Evolutionary conservation across 2,329 filamentous ascomycete species (phyloP).

Genomic region (Fusarium nanum): DNA sequence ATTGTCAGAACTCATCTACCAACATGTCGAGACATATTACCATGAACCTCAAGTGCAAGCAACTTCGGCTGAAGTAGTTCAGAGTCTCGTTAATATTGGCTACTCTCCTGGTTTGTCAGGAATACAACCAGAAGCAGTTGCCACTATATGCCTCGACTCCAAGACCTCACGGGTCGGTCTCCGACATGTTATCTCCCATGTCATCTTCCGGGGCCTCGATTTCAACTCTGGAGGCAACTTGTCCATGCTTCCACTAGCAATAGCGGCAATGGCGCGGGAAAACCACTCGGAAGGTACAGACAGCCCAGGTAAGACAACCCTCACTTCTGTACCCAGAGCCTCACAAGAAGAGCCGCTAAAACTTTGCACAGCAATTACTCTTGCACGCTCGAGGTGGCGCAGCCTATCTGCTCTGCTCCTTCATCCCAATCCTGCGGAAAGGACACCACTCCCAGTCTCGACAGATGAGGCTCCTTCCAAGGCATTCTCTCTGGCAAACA

Average conservation of each 20-base stretch:
- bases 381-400: conserved; percentile 57
- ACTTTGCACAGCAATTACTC: conserved; percentile 23
- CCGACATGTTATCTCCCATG: conserved; percentile 54
- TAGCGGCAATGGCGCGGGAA: conserved; percentile 48
- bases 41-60: conserved; percentile 44
- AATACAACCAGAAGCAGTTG: conserved; percentile 36
- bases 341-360: not conserved
- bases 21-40: conserved; percentile 57
- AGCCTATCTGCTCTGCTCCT: conserved; percentile 57
- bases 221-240: conserved; percentile 43
- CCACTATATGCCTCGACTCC: conserved; percentile 49
- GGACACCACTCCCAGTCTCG: conserved; percentile 50
- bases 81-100: conserved; percentile 44
- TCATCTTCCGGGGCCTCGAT: conserved; percentile 52
- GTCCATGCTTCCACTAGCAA: conserved; percentile 53
- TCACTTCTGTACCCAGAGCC: not conserved
- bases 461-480: conserved; percentile 48
- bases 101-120: conserved; percentile 32
- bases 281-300: conserved; percentile 48
- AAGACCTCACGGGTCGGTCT: conserved; percentile 50
- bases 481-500: conserved; percentile 48
- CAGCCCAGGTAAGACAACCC: conserved; percentile 47
- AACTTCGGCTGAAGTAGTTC: conserved; percentile 37
- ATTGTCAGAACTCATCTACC: conserved; percentile 52
- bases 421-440: conserved; percentile 52